phyloP scores from a whole-genome alignment of 805 yeast genomes.

The Cyberlindnera japonica region DNA sequence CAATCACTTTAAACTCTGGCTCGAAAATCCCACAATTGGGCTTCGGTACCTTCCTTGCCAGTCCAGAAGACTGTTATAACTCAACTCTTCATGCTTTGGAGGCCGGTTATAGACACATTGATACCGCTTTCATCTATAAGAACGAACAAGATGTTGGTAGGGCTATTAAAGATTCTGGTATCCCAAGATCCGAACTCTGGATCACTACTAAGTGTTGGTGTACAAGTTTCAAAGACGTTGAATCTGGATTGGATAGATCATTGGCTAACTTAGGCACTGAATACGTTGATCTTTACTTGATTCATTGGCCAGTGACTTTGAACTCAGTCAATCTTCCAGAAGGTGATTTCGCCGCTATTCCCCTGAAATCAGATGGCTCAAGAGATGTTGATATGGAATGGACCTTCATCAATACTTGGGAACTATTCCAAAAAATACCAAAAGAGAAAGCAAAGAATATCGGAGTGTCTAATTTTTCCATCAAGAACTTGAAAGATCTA shows the following conservation, averaged over 20 bases:
- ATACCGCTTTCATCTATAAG: constrained; percentile 52
- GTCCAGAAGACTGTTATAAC: constrained; percentile 28
- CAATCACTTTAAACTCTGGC: constrained; percentile 35
- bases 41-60: constrained; percentile 44
- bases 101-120: constrained; percentile 62
- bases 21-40: constrained; percentile 47
- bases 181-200: constrained; percentile 61
- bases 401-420: constrained; percentile 26
- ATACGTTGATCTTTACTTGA: constrained; percentile 72
- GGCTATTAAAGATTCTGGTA: constrained; percentile 51
- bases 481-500: constrained; percentile 17
- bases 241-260: constrained; percentile 51
- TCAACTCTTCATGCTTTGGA: constrained; percentile 19
- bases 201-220: constrained; percentile 71
- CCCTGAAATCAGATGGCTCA: too few species aligned
- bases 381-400: constrained; percentile 50
- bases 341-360: too few species aligned
- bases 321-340: background rate
- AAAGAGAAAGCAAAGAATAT: constrained; percentile 16
- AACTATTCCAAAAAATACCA: constrained; percentile 13
- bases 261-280: constrained; percentile 62
- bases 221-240: constrained; percentile 39
- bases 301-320: constrained; percentile 76
- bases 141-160: constrained; percentile 59
- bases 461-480: constrained; percentile 27